Conservation (phyloP, 768 basidiomycete genomes). For the Tremella fuciformis region DNA sequence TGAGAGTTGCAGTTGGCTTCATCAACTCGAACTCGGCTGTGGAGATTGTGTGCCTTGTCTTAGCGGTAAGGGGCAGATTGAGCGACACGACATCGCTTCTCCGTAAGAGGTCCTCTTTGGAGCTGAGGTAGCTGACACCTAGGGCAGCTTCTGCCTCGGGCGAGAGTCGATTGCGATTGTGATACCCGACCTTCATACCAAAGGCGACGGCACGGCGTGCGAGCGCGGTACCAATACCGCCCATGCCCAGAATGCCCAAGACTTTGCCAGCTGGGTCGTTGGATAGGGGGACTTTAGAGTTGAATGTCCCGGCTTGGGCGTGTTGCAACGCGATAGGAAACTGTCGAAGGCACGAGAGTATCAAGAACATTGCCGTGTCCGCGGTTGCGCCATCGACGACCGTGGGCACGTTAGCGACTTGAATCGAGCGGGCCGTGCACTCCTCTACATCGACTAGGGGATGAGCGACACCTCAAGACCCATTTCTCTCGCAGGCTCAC, state of each 20-base stretch:
- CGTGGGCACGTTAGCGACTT: constrained; percentile 81
- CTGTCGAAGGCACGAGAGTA: constrained; percentile 37
- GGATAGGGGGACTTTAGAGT: constrained; percentile 21
- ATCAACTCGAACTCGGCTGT: constrained; percentile 70
- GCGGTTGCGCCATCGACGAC: constrained; percentile 89
- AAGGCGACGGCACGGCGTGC: constrained; percentile 56
- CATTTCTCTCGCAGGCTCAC: constrained; percentile 1
- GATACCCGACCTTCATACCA: constrained; percentile 81
- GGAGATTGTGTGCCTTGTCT: constrained; percentile 69
- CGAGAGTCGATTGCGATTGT: constrained; percentile 53
- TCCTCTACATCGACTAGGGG: constrained; percentile 17
- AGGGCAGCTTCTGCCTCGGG: background rate
- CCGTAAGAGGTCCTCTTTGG: constrained; percentile 61
- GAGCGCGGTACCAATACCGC: constrained; percentile 51
- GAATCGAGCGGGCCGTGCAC: constrained; percentile 19
- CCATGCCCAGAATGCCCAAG: constrained; percentile 54
- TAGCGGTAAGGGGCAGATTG: constrained; percentile 62
- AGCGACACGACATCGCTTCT: constrained; percentile 75
- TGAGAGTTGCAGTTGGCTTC: constrained; percentile 69
- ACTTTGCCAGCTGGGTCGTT: constrained; percentile 50
- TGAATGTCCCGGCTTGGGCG: constrained; percentile 16
- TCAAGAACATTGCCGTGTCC: constrained; percentile 41
- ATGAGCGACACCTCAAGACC: background rate
- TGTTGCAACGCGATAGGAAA: constrained; percentile 10
- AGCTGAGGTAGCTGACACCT: constrained; percentile 64